Base-by-base conservation (phyloP, 148 eudicot species). In the Camellia granthamiana region DNA sequence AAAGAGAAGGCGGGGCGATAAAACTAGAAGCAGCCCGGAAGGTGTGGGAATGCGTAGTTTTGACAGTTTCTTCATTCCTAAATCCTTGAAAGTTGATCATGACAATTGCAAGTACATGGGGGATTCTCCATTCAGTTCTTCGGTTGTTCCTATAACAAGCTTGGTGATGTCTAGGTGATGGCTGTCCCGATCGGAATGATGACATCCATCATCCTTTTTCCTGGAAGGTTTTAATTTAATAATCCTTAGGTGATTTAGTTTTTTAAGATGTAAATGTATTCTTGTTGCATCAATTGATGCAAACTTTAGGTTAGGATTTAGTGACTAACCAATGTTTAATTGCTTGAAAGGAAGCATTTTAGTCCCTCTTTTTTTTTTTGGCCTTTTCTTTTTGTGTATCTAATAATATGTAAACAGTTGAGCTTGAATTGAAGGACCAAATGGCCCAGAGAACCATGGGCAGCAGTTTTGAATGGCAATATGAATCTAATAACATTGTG, bases 121-220 rank as follows among this genome's bases (percentile, higher is more conserved):
- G 41, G 92, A 86, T 51, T 80, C 92, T 68, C 87, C 81, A 43
- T 92, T 90, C 78, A 77, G 84, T 59, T 85, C 95, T 15, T 76
- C 93, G 0, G 90, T 82, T 70, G 90, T 81, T 21, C 65, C 87
- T 38, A 54, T 88, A 55, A 82, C 92, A 74, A 90, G 83, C 88
- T 85, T 92, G 81, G 92, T 94, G 62, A 86, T 94, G 94, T 92
- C 98, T 59, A 88, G 91, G 78, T 93, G 90, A 90, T 81, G 68
- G 58, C 54, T 7, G 52, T 51, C 63, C 42, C 61, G 21, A 0
- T 44, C 15, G 58, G 70, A 16, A 23, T 41, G 14, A 1, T 16
- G 21, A 30, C 56, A 61, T 44, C 62, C 19, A 19, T 11, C 21
- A 18, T 75, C 56, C n/a, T 47, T 73, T 19, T 42, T 66, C 38